These are phyloP conservation scores for Sphagnum tenellum DNA, from an alignment of 225 moss, liverwort and hornwort species.

Conservation along the genomic window DNA sequence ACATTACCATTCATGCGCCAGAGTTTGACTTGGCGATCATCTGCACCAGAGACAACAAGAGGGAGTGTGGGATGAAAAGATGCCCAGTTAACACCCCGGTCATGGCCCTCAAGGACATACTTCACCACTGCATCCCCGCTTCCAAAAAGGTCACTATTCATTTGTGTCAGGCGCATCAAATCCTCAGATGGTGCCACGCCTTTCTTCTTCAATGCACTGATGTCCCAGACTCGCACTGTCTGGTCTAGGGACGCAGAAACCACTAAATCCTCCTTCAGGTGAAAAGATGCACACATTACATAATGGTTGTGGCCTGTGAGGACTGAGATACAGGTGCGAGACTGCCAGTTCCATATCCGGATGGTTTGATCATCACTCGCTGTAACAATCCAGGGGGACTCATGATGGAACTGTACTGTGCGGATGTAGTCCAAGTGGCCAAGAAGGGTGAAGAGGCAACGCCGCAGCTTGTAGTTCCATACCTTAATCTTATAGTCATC, in stretches of 20 bases:
- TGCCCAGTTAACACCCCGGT: conserved; percentile 54
- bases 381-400: conserved; percentile 54
- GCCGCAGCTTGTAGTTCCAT: conserved; percentile 54
- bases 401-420: conserved; percentile 53
- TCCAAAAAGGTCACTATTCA: conserved; percentile 53
- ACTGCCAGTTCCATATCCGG: conserved; percentile 64
- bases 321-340: conserved; percentile 49
- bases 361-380: conserved; percentile 56
- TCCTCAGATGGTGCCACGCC: conserved; percentile 50
- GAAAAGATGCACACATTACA: conserved; percentile 55
- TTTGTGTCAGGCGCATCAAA: conserved; percentile 41
- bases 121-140: conserved; percentile 54
- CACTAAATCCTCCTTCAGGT: conserved; percentile 46
- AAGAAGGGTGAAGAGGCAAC: conserved; percentile 42
- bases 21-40: conserved; percentile 49
- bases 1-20: conserved; percentile 54
- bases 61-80: conserved; percentile 45
- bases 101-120: conserved; percentile 52
- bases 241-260: conserved; percentile 52
- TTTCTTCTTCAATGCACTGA: conserved; percentile 48
- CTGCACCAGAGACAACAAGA: conserved; percentile 47
- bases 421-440: conserved; percentile 54
- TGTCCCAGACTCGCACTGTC: conserved; percentile 51
- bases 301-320: conserved; percentile 57
- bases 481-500: conserved; percentile 60